Base-by-base conservation (phyloP, 768 basidiomycete species). In the Termitomyces sp. region DNA sequence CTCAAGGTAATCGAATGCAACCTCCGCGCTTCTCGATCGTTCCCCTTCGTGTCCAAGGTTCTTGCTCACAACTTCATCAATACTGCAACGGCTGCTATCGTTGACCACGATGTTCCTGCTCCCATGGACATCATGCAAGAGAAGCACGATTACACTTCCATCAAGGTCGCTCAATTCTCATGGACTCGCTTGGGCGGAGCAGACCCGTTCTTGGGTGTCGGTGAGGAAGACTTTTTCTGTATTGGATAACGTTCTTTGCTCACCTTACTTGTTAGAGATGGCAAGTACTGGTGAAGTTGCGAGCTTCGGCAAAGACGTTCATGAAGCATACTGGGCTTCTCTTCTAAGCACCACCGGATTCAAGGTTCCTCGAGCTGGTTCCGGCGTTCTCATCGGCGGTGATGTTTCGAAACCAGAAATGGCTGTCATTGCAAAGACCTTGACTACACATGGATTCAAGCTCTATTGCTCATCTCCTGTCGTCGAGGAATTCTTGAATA, bases 1-100 rank as follows among this genome's bases (percentile, higher is more conserved):
- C 84, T 98, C 63, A 98, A 96, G 78, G 97, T 98, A 62, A 99
- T 99, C 63, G 97, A 99, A 73, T 99, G 97, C 74, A 99, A 99
- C 73, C 78, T 98, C 35, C 92, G 97, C 57, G 97, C 97, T 16
- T 98, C 96, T 26, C 88, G 97, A 22, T 96, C 94, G 32, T 98
- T 98, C 90, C 95, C 96, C 61, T 99, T 99, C 76, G 97, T 99
- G 3, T 97, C 94, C 59, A 98, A 98, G 77, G 96, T 98, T 18
- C 81, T 98, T 61, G 96, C 93, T 46, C 88, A 89, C 73, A 98
- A 99, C 79, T 98, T 98, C 72, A 94, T 99, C 63, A 91, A 98
- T 61, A 87, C 87, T 41, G 96, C 96, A 14, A 89, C 94, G 16
- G 81, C 86, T 26, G 94, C 94, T 20, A 96, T 96, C 62, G 82